Evolutionary conservation across 257 asterid species (phyloP).

Genomic region (Przewalskia tangutica): DNA sequence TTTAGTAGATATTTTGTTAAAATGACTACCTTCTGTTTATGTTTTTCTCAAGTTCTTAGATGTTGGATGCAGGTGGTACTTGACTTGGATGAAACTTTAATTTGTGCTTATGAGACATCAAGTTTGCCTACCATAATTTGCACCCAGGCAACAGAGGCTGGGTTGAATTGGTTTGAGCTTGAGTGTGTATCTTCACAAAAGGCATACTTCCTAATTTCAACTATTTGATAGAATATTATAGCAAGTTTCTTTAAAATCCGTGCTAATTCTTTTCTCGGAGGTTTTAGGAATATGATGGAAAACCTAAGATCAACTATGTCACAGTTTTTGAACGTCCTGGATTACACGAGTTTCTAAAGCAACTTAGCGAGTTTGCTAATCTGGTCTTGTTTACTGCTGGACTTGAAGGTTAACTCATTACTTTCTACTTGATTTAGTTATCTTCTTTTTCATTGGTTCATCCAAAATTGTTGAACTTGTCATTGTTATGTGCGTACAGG

Average conservation of each 20-base stretch:
- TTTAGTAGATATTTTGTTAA: not conserved
- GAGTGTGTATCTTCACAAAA: constrained; percentile 55
- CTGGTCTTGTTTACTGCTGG: constrained; percentile 91
- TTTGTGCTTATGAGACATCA: constrained; percentile 85
- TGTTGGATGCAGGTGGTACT: constrained; percentile 68
- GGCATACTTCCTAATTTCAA: constrained; percentile 25
- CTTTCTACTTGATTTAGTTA: not conserved
- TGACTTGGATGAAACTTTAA: constrained; percentile 89
- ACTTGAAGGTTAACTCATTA: constrained; percentile 60
- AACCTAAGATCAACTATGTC: constrained; percentile 84
- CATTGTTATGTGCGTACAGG: constrained; percentile 34
- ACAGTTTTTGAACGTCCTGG: constrained; percentile 98
- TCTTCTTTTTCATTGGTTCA: not conserved
- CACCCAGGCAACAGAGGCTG: constrained; percentile 82
- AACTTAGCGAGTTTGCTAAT: constrained; percentile 81
- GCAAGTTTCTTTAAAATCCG: not conserved
- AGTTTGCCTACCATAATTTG: constrained; percentile 62
- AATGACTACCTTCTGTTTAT: not conserved
- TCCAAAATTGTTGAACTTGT: not conserved
- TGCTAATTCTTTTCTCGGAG: not conserved
- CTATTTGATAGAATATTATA: not conserved
- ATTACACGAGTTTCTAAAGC: constrained; percentile 56
- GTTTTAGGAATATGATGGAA: constrained; percentile 67
- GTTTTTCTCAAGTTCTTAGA: constrained; percentile 4
- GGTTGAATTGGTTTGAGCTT: constrained; percentile 76